phyloP scores from a whole-genome alignment of 2,329 filamentous ascomycete species.

The Westerdykella sp. region DNA sequence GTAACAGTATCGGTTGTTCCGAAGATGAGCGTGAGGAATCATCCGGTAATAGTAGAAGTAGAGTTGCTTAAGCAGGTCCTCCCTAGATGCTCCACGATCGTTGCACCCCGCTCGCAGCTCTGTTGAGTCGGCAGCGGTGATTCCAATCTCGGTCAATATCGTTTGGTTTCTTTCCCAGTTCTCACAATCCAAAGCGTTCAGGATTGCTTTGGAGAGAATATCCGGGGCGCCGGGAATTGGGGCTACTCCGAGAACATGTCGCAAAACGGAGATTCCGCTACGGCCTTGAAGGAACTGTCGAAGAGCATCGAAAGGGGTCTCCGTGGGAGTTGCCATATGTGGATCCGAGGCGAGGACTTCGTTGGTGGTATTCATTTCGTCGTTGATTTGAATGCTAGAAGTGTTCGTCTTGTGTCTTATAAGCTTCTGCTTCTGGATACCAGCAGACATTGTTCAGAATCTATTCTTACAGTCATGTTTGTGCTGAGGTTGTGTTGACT shows the following conservation, averaged over 20 bases:
- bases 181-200: neutral
- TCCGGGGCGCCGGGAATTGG: neutral
- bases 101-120: slow-evolving; percentile 2
- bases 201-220: neutral
- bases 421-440: no score
- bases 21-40: slow-evolving; percentile 11
- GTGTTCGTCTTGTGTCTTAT: no score
- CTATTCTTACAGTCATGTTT: no score
- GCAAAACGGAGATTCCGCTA: neutral
- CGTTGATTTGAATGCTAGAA: no score
- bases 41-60: slow-evolving; percentile 20
- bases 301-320: no score
- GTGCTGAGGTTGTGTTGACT: no score
- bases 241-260: neutral
- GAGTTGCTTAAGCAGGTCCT: slow-evolving; percentile 13
- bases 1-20: slow-evolving; percentile 9
- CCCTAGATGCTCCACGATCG: neutral
- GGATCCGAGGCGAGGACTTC: no score
- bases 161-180: neutral
- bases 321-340: no score
- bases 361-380: no score
- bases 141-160: neutral
- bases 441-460: no score
- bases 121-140: neutral
- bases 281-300: no score